These are phyloP conservation scores for Colletotrichum destructivum DNA, from an alignment of 2,329 filamentous ascomycete genomes.

Conservation along the genomic window DNA sequence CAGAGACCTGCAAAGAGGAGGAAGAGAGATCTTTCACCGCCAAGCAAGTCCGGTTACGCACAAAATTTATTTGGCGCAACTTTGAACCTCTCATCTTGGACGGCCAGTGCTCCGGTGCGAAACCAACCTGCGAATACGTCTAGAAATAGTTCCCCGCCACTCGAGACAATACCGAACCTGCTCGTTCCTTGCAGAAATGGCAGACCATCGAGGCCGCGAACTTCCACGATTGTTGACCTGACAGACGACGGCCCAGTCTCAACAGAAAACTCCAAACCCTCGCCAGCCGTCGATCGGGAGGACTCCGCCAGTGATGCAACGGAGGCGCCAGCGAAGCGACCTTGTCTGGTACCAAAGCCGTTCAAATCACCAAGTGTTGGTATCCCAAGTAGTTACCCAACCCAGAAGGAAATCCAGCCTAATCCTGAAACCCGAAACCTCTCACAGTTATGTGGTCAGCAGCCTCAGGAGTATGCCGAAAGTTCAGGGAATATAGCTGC, in stretches of 20 bases:
- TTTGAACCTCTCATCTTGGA: conserved; percentile 54
- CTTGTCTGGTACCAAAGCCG: neutral
- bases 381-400: neutral
- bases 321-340: neutral
- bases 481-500: neutral
- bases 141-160: neutral
- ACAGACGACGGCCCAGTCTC: neutral
- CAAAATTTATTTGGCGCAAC: conserved; percentile 66
- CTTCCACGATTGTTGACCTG: conserved; percentile 1
- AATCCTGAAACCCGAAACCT: neutral
- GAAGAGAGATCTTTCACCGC: conserved; percentile 54
- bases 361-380: neutral
- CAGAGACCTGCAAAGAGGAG: conserved; percentile 58
- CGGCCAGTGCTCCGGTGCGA: conserved; percentile 24
- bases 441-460: neutral
- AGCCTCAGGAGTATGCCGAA: neutral
- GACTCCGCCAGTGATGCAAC: neutral
- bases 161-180: neutral
- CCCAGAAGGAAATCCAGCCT: neutral
- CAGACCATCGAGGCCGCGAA: neutral
- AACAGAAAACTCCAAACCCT: neutral
- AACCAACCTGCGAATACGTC: conserved; percentile 11
- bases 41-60: conserved; percentile 65
- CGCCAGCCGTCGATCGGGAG: neutral
- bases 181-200: neutral